These are phyloP conservation scores for Mortierella claussenii DNA, from an alignment of 192 early-diverging fungal genomes.

Conservation along the genomic window DNA sequence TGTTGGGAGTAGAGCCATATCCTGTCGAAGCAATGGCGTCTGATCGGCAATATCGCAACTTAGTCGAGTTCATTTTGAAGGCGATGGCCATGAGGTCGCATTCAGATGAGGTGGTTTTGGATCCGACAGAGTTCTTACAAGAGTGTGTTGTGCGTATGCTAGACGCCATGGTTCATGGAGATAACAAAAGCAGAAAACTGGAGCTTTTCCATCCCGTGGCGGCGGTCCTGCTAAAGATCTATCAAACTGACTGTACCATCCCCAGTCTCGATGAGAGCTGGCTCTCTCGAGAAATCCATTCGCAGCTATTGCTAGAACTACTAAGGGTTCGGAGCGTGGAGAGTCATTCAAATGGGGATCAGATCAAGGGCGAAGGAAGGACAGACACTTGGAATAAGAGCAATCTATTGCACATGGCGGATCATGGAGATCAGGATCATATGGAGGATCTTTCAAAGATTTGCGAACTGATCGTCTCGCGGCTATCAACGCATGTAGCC, in stretches of 20 bases:
- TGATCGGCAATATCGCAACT: conserved; percentile 11
- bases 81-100: background rate
- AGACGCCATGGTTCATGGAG: background rate
- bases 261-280: background rate
- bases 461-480: conserved; percentile 8
- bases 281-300: conserved; percentile 11
- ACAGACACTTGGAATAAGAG: too few relatives aligned
- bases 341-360: conserved; percentile 2
- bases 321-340: conserved; percentile 10
- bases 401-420: background rate
- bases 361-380: background rate
- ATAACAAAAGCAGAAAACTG: background rate
- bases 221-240: conserved; percentile 6
- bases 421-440: too few relatives aligned
- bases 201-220: conserved; percentile 12
- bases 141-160: conserved; percentile 25
- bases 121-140: conserved; percentile 16
- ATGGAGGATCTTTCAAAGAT: conserved; percentile 17
- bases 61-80: conserved; percentile 9
- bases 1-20: conserved; percentile 1
- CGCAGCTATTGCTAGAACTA: conserved; percentile 1
- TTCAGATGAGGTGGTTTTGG: background rate
- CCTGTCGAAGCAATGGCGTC: background rate
- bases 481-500: background rate
- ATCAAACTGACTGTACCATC: background rate